Conservation (phyloP, 139 green algal genomes). For the Gonium pectorale region DNA sequence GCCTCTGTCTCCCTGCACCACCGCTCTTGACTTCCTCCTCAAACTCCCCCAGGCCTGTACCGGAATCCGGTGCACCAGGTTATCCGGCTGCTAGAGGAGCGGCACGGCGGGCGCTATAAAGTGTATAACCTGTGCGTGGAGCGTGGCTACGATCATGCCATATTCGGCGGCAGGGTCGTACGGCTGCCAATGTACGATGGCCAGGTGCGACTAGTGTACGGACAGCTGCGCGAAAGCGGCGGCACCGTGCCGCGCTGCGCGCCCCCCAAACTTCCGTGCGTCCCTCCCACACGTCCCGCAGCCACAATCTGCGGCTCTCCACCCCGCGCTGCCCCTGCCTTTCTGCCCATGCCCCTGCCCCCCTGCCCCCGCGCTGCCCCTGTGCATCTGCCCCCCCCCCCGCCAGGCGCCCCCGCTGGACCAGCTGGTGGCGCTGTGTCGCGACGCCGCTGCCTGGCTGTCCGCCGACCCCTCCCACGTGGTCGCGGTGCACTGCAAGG, state of each 20-base stretch:
- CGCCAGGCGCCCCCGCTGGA: conserved; percentile 70
- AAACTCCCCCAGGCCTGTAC: conserved; percentile 69
- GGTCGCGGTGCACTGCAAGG: conserved; percentile 84
- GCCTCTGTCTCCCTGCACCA: too few species aligned
- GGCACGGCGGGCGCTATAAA: conserved; percentile 58
- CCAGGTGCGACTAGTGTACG: conserved; percentile 58
- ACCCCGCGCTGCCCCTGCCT: too few species aligned
- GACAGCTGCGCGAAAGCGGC: background rate
- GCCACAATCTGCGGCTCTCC: too few species aligned
- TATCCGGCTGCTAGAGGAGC: conserved; percentile 55
- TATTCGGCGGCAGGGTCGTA: conserved; percentile 53
- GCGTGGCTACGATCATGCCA: conserved; percentile 55
- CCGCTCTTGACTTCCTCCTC: too few species aligned
- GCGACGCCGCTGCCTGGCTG: conserved; percentile 67
- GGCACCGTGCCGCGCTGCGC: too few species aligned
- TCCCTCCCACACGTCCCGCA: too few species aligned
- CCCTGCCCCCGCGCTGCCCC: background rate
- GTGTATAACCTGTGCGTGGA: conserved; percentile 85
- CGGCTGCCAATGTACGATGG: conserved; percentile 78
- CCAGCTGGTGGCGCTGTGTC: conserved; percentile 67
- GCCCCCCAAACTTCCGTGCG: too few species aligned
- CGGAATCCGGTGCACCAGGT: conserved; percentile 70
- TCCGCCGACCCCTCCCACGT: conserved; percentile 54
- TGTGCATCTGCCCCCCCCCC: background rate
- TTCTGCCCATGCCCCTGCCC: background rate